Evolutionary conservation across 306 rosid species (phyloP).

Genomic region (Trifolium pratense): DNA sequence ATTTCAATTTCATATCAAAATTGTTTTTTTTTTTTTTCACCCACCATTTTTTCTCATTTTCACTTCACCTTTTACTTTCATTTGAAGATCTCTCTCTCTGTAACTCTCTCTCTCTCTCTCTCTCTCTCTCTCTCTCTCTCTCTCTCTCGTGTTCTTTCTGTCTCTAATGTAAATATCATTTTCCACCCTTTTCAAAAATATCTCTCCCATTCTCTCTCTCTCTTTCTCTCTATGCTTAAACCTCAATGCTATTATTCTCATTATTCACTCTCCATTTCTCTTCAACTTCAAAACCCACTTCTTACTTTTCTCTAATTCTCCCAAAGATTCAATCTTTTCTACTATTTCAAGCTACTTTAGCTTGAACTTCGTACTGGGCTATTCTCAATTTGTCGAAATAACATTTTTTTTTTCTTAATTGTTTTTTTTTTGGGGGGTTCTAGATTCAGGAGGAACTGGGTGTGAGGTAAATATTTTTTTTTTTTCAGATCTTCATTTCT

Average conservation of each 20-base stretch:
- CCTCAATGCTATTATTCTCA: constrained; percentile 45
- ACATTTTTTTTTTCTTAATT: constrained; percentile 26
- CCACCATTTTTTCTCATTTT: background rate
- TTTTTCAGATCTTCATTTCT: constrained; percentile 54
- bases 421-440: background rate
- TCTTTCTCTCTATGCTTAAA: constrained; percentile 37
- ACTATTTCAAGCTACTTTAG: constrained; percentile 32
- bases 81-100: constrained; percentile 40
- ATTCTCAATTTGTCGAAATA: constrained; percentile 68
- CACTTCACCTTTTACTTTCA: constrained; percentile 4
- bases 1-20: constrained; percentile 14
- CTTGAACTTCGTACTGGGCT: constrained; percentile 41
- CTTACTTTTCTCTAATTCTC: constrained; percentile 16
- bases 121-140: background rate
- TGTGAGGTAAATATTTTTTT: constrained; percentile 51
- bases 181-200: constrained; percentile 44
- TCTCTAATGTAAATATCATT: constrained; percentile 50
- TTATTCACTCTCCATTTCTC: constrained; percentile 45
- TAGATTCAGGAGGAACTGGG: constrained; percentile 60
- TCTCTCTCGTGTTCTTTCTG: constrained; percentile 20
- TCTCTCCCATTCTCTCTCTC: constrained; percentile 7
- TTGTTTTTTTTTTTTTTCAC: background rate
- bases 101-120: constrained; percentile 35
- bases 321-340: constrained; percentile 33
- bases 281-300: constrained; percentile 20